A percentile compares a stretch with the other conserved stretches of the same genome.
Conservation (phyloP, 495 filamentous ascomycete species). For the Penicillium coffeae region DNA sequence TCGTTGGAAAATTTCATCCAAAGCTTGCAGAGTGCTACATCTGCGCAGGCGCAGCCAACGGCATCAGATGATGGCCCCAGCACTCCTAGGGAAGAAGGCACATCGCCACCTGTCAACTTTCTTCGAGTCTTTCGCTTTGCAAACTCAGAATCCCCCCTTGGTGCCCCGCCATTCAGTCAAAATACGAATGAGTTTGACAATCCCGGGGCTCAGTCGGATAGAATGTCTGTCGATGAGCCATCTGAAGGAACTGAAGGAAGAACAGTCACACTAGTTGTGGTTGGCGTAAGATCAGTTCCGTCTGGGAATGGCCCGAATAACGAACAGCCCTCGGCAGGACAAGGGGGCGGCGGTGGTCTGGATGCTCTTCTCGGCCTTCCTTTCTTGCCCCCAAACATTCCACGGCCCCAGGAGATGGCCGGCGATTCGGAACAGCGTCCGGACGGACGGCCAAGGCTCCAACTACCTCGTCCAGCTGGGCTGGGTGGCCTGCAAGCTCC, state of each 20-base stretch:
- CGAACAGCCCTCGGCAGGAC: conserved; percentile 42
- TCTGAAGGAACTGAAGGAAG: conserved; percentile 53
- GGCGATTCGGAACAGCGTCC: conserved; percentile 30
- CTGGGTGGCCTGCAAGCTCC: conserved; percentile 41
- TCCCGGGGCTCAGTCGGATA: conserved; percentile 14
- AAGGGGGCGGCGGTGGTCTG: conserved; percentile 36
- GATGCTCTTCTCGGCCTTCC: conserved; percentile 52
- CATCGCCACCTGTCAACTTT: conserved; percentile 53
- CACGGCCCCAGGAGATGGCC: conserved; percentile 34
- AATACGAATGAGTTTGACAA: conserved; percentile 17
- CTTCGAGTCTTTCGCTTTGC: conserved; percentile 60
- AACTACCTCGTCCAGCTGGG: conserved; percentile 45
- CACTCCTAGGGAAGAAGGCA: conserved; percentile 24
- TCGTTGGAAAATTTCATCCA: conserved; percentile 55
- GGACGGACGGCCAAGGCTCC: conserved; percentile 48
- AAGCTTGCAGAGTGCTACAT: conserved; percentile 52
- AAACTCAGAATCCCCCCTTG: conserved; percentile 37
- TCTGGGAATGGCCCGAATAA: conserved; percentile 43
- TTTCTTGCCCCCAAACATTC: conserved; percentile 54
- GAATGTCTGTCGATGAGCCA: conserved; percentile 42
- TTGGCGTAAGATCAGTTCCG: conserved; percentile 68
- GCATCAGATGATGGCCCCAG: conserved; percentile 28
- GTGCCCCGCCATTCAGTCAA: conserved; percentile 15
- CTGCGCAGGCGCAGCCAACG: conserved; percentile 39
- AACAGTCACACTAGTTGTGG: conserved; percentile 65